Evolutionary conservation across 768 basidiomycete species (phyloP), one percentile per base, ranked within the genome.

Genomic region (Rhizopogon sp.): DNA sequence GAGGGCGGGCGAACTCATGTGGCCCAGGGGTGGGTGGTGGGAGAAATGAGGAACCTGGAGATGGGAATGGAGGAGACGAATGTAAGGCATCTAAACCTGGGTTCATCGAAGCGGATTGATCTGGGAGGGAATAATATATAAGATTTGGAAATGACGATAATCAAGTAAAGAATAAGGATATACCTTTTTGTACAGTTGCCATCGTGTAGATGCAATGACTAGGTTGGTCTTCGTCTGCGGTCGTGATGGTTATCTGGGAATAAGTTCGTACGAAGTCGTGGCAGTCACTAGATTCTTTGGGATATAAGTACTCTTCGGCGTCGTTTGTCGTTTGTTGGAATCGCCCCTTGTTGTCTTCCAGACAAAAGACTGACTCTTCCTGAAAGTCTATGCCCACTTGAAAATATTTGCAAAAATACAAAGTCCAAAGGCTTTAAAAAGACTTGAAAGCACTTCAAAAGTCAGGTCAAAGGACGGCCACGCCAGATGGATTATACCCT

Each of bases 1-100:
- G 69, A 0, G 75, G 75, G 56, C 75, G 77, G 39, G 84, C 85
- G 62, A 85, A 87, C 62, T 89, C 87, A 74, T 88, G 85, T 31
- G 80, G 74, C 3, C 80, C 79, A 1, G 83, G 83, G 4, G 79
- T 75, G 3, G 87, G 86, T 3, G 87, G 87, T 2, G 87, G 84
- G 2, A 87, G 62, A 60, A 88, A 88, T 0, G 83, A 75, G 5
- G 83, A 85, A 0, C 82, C 81, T 3, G 87, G 87, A 0, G 83
- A 85, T 0, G 85, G 86, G 70, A 79, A 78, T 2, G 77, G 77
- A 37, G 73, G 72, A 0, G 70, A 62, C 16, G 79, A 75, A 8
- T 78, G 72, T 22, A 72, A 66, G 20, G 68, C 65, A 57, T 80
- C 77, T 37, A 81, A 33, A 22, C 16, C 45, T 20, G 54, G 52